Conservation (phyloP, 2,329 filamentous ascomycete genomes). For the Arthrobotrys conoides region DNA sequence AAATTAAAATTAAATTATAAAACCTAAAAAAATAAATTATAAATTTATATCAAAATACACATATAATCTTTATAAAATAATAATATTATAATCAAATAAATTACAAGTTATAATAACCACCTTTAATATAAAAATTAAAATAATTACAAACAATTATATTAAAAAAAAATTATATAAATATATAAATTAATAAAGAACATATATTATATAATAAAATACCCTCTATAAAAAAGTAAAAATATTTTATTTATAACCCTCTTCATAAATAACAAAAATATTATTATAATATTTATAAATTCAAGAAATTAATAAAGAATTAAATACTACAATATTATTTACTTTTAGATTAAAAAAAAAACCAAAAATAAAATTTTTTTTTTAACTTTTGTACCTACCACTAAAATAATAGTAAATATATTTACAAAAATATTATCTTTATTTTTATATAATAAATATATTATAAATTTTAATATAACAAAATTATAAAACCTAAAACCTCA, state of each 20-base stretch:
- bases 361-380: no score
- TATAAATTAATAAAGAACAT: constrained; percentile 31
- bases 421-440: not conserved
- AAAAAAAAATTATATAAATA: constrained; percentile 36
- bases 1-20: not conserved
- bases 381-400: not conserved
- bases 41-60: constrained; percentile 31
- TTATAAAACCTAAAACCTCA: not conserved
- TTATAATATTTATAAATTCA: not conserved
- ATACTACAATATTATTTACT: constrained; percentile 16
- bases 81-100: constrained; percentile 15
- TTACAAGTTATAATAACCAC: constrained; percentile 20
- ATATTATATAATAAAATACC: constrained; percentile 32
- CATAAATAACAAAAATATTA: constrained; percentile 29
- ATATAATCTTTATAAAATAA: not conserved
- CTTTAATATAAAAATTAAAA: constrained; percentile 37
- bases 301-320: constrained; percentile 3
- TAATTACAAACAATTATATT: no score
- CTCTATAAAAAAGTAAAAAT: constrained; percentile 43
- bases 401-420: constrained; percentile 2
- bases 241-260: constrained; percentile 16
- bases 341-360: constrained; percentile 14
- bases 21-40: no score
- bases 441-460: no score
- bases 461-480: no score